Evolutionary conservation across 1,139 yeast genomes (phyloP).

Genomic region (Protomyces arabidopsidicola): DNA sequence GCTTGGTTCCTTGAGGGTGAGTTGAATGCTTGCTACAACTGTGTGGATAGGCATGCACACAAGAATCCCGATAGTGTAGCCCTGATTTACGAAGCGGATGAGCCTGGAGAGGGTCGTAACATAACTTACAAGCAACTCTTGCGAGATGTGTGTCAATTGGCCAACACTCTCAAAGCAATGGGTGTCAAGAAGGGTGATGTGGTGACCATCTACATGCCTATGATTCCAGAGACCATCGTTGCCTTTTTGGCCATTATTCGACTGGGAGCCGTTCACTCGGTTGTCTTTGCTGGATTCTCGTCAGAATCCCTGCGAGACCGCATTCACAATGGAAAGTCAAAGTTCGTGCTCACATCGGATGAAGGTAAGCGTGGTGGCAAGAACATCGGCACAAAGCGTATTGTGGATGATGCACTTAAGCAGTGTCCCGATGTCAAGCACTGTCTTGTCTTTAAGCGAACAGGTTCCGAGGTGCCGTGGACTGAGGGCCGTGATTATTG

Average conservation of each 20-base stretch:
- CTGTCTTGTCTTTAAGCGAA: slow-evolving; percentile 81
- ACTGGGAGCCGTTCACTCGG: slow-evolving; percentile 94
- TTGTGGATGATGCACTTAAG: slow-evolving; percentile 86
- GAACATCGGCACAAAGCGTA: slow-evolving; percentile 81
- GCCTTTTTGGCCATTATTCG: slow-evolving; percentile 94
- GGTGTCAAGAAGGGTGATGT: slow-evolving; percentile 92
- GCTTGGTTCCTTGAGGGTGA: slow-evolving; percentile 95
- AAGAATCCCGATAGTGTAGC: slow-evolving; percentile 79
- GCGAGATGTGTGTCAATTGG: slow-evolving; percentile 80
- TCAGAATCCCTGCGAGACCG: slow-evolving; percentile 91
- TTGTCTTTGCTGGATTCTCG: slow-evolving; percentile 93
- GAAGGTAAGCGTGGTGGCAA: slow-evolving; percentile 97
- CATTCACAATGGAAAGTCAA: slow-evolving; percentile 79
- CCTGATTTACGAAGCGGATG: slow-evolving; percentile 91
- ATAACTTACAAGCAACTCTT: slow-evolving; percentile 83
- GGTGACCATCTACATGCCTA: slow-evolving; percentile 93
- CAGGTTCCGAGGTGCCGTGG: slow-evolving; percentile 69
- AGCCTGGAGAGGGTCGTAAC: slow-evolving; percentile 61
- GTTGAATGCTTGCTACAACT: slow-evolving; percentile 88
- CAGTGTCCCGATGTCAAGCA: slow-evolving; percentile 75
- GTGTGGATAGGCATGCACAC: slow-evolving; percentile 94
- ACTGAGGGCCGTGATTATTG: slow-evolving; percentile 79
- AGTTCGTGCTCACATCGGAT: slow-evolving; percentile 89
- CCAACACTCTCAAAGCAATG: slow-evolving; percentile 79
- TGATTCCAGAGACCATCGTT: slow-evolving; percentile 92